phyloP scores from a whole-genome alignment of 441 rosid species.

The Populus tomentosa region DNA sequence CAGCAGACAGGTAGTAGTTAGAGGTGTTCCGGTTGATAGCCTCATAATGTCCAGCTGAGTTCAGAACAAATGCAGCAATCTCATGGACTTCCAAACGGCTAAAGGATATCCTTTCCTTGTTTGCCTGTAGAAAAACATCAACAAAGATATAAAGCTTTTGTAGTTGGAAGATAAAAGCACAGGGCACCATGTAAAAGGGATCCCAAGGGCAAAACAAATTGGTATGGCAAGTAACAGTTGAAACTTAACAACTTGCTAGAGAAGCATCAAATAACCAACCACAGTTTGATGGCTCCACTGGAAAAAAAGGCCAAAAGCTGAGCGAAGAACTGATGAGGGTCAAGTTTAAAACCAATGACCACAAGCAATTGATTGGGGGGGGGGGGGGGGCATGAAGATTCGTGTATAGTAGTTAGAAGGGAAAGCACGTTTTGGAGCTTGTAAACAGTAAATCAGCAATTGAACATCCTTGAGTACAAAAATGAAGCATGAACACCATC shows the following conservation, averaged over 20 bases:
- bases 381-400: no score
- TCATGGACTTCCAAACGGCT: conserved; percentile 84
- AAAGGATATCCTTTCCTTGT: conserved; percentile 89
- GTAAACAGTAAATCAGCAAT: neutral
- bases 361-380: neutral
- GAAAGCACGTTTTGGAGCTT: neutral
- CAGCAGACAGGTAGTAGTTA: conserved; percentile 85
- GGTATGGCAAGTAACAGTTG: neutral
- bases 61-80: conserved; percentile 91
- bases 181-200: neutral
- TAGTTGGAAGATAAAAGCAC: neutral
- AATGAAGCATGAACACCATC: neutral
- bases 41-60: conserved; percentile 73
- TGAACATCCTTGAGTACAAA: neutral
- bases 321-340: neutral
- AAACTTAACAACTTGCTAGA: neutral
- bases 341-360: neutral
- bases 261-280: neutral
- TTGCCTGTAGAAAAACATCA: conserved; percentile 49
- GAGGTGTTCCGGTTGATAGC: conserved; percentile 73
- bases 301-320: neutral
- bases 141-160: neutral
- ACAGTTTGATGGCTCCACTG: neutral
- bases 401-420: neutral
- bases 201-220: neutral